phyloP scores from a whole-genome alignment of 164 flowering plant genomes.

The Umbilicus rupestris region DNA sequence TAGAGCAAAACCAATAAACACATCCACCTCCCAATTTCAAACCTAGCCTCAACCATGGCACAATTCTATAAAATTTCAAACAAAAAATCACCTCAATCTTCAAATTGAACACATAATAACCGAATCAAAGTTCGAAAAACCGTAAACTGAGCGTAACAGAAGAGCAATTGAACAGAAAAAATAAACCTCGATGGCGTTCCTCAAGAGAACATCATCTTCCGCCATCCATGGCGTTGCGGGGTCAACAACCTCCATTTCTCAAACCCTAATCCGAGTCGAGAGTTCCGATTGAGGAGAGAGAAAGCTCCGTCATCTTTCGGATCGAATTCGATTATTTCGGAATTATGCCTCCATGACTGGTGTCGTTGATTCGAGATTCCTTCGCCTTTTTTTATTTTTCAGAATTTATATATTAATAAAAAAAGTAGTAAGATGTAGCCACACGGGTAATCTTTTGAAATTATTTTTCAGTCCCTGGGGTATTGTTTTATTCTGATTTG shows the following conservation, averaged over 20 bases:
- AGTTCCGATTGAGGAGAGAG: neutral
- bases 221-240: constrained; percentile 51
- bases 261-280: neutral
- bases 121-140: neutral
- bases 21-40: no score
- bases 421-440: no score
- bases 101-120: neutral
- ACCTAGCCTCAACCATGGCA: no score
- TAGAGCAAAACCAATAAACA: neutral
- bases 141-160: neutral
- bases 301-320: neutral
- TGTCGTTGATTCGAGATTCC: constrained; percentile 1
- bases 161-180: neutral
- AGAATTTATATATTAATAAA: neutral
- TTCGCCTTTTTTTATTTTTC: neutral
- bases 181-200: constrained; percentile 77
- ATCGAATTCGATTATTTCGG: neutral
- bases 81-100: neutral
- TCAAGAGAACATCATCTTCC: constrained; percentile 66
- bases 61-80: neutral
- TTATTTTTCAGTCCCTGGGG: no score
- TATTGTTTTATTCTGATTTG: no score
- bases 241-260: constrained; percentile 24
- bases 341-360: neutral
- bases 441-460: no score